phyloP scores from a whole-genome alignment of 225 moss, liverwort and hornwort genomes.

The Marchantia polymorpha region DNA sequence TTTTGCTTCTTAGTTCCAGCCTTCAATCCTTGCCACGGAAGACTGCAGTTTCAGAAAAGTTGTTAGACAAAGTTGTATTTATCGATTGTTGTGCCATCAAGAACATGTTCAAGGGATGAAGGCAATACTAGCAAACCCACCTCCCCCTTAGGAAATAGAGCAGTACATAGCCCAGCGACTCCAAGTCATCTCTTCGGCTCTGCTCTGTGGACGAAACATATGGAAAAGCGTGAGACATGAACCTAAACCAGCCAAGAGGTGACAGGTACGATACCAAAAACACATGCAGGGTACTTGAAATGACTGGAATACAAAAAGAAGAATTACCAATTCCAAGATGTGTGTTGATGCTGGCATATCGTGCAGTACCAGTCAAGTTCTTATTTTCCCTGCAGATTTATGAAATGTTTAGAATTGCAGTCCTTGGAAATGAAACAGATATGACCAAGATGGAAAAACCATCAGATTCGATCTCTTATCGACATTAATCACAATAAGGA shows the following conservation, averaged over 20 bases:
- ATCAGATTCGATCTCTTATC: too few species aligned
- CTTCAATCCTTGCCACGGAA: constrained; percentile 97
- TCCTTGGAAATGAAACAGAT: too few species aligned
- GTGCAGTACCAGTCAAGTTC: constrained; percentile 76
- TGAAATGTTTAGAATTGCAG: too few species aligned
- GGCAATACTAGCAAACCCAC: constrained; percentile 35
- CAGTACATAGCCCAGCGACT: constrained; percentile 89
- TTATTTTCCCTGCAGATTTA: constrained; percentile 76
- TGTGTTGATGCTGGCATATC: constrained; percentile 93
- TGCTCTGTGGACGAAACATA: constrained; percentile 53
- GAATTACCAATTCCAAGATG: constrained; percentile 89
- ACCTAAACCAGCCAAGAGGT: not conserved
- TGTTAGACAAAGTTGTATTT: not conserved
- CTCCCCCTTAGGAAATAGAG: constrained; percentile 96
- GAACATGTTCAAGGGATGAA: not conserved
- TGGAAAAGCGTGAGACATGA: not conserved
- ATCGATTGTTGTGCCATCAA: not conserved
- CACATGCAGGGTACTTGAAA: not conserved
- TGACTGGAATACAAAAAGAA: not conserved
- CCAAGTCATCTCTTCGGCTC: constrained; percentile 96
- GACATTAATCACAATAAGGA: too few species aligned
- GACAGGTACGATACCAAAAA: not conserved
- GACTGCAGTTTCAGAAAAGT: constrained; percentile 42
- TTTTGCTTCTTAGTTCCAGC: constrained; percentile 95
- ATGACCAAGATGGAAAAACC: too few species aligned